These are phyloP conservation scores for Phytophthora brassicae DNA, from an alignment of 352 stramenopile genomes.

Conservation along the genomic window DNA sequence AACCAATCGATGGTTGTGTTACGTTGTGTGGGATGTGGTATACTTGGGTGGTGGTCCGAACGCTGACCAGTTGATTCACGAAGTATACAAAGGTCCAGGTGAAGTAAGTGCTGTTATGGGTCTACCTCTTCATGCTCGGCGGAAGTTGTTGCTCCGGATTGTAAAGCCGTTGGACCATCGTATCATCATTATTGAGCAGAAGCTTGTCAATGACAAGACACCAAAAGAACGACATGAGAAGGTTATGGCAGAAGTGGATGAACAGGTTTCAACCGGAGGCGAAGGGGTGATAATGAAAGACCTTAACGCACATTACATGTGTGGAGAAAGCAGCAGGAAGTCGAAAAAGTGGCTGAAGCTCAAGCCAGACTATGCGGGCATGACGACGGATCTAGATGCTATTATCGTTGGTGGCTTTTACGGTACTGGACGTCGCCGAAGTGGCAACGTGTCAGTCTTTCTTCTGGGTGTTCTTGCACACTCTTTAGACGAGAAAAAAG, in stretches of 20 bases:
- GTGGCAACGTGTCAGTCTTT: slow-evolving; percentile 84
- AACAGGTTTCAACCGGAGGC: slow-evolving; percentile 67
- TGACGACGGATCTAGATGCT: slow-evolving; percentile 81
- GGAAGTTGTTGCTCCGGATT: slow-evolving; percentile 62
- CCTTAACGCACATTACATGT: slow-evolving; percentile 88
- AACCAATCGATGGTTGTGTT: slow-evolving; percentile 79
- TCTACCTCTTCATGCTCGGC: slow-evolving; percentile 60
- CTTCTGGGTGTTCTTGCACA: slow-evolving; percentile 66
- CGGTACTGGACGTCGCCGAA: slow-evolving; percentile 68
- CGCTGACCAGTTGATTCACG: slow-evolving; percentile 51
- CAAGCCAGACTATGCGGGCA: slow-evolving; percentile 86
- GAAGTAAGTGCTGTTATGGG: slow-evolving; percentile 73
- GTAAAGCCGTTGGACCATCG: slow-evolving; percentile 73
- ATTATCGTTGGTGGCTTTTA: slow-evolving; percentile 86
- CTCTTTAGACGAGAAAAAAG: slow-evolving; percentile 55
- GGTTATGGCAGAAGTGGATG: slow-evolving; percentile 83
- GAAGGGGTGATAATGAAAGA: slow-evolving; percentile 88
- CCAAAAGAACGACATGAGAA: slow-evolving; percentile 73
- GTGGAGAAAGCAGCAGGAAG: slow-evolving; percentile 74
- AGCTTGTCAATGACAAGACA: slow-evolving; percentile 71
- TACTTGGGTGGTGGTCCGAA: slow-evolving; percentile 55
- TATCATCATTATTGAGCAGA: slow-evolving; percentile 81
- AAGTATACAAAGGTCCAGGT: slow-evolving; percentile 65
- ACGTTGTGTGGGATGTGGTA: slow-evolving; percentile 85
- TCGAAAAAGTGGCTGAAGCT: slow-evolving; percentile 87